phyloP scores from a whole-genome alignment of 805 yeast species.

The Wickerhamomyces subpelliculosus region DNA sequence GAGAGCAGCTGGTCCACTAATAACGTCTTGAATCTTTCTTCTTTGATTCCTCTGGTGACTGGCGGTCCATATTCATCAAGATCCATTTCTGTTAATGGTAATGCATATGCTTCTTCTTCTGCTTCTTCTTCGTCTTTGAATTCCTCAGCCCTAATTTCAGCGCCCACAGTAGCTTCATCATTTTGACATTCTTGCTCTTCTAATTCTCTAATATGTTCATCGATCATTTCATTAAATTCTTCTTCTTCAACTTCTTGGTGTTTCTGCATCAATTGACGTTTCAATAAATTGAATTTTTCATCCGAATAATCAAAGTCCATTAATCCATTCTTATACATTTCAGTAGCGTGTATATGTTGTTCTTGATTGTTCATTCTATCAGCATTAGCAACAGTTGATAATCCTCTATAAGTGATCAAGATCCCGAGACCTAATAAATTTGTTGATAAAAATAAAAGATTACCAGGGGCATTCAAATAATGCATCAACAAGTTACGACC shows the following conservation, averaged over 20 bases:
- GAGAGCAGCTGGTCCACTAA: slow-evolving; percentile 1
- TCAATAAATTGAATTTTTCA: background rate
- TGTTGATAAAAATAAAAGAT: slow-evolving; percentile 29
- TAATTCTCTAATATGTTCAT: background rate
- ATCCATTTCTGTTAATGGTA: slow-evolving; percentile 8
- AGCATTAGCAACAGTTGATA: slow-evolving; percentile 14
- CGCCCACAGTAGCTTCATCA: background rate
- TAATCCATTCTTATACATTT: background rate
- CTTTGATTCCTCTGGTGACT: background rate
- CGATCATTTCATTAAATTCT: background rate
- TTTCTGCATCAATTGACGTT: background rate
- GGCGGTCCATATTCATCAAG: slow-evolving; percentile 2
- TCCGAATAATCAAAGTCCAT: background rate
- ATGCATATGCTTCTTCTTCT: background rate
- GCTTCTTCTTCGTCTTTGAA: background rate
- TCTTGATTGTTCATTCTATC: background rate
- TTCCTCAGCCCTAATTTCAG: background rate
- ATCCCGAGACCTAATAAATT: slow-evolving; percentile 29
- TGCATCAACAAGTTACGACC: slow-evolving; percentile 21
- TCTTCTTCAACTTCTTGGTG: background rate
- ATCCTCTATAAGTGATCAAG: slow-evolving; percentile 25
- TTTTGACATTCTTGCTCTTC: background rate
- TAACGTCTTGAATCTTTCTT: slow-evolving; percentile 4
- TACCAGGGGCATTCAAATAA: slow-evolving; percentile 32
- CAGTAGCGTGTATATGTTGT: background rate